Conservation (phyloP, 2,329 filamentous ascomycete species). For the Westerdykella aurantiaca region DNA sequence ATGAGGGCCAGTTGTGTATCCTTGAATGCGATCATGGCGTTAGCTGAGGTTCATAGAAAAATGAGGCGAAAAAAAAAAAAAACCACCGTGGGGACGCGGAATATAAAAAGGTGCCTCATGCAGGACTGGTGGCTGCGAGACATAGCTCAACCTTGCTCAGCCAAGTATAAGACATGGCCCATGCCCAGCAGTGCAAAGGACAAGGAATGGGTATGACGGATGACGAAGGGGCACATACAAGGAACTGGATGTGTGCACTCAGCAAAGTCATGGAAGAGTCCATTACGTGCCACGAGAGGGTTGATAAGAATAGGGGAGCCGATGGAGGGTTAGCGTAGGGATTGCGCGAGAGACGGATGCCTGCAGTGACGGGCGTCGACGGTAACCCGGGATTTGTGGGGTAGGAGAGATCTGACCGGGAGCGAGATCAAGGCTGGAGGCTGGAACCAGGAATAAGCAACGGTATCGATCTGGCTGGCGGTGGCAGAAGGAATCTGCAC, state of each 20-base stretch:
- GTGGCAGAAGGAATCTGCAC: conserved; percentile 22
- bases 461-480: conserved; percentile 17
- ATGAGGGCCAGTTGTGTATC: conserved; percentile 82
- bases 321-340: conserved; percentile 14
- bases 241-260: conserved; percentile 46
- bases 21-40: conserved; percentile 49
- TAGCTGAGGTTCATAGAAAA: conserved; percentile 14
- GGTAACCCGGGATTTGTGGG: conserved; percentile 11
- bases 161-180: conserved; percentile 15
- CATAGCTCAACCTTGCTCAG: conserved; percentile 19
- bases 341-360: conserved; percentile 12
- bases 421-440: conserved; percentile 11
- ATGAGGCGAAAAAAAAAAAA: conserved; percentile 10
- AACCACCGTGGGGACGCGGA: conserved; percentile 21
- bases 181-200: conserved; percentile 8
- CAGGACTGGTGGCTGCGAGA: conserved; percentile 23
- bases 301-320: conserved; percentile 28
- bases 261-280: conserved; percentile 43
- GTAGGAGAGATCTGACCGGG: conserved; percentile 1
- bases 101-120: conserved; percentile 28
- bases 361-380: conserved; percentile 24
- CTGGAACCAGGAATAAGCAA: conserved; percentile 22
- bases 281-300: conserved; percentile 30
- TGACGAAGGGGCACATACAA: conserved; percentile 37
- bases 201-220: conserved; percentile 16